phyloP scores from a whole-genome alignment of 148 eudicot genomes.

The Amaranthus cruentus region DNA sequence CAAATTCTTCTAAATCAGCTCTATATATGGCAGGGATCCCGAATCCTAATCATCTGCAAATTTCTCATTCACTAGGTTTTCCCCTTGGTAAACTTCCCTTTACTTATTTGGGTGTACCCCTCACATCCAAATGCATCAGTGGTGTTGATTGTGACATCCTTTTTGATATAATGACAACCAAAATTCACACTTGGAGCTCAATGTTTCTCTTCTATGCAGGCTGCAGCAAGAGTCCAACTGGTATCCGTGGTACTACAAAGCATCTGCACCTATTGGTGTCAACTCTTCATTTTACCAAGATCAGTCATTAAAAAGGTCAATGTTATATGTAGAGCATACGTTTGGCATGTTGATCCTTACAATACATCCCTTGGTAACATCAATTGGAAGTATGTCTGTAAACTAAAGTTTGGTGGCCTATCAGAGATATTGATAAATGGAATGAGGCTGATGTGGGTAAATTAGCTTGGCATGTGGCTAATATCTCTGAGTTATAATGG shows the following conservation, averaged over 20 bases:
- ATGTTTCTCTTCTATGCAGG: background rate
- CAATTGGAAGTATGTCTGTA: background rate
- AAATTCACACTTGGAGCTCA: background rate
- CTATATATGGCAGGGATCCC: background rate
- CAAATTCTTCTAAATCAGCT: background rate
- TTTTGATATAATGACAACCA: background rate
- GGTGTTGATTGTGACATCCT: background rate
- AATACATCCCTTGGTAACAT: background rate
- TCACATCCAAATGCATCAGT: background rate
- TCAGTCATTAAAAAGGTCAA: background rate
- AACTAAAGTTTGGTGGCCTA: background rate
- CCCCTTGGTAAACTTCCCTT: background rate
- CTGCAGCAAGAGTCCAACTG: background rate
- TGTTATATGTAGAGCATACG: background rate
- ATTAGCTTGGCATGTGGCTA: background rate
- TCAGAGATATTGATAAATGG: background rate
- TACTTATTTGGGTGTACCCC: background rate
- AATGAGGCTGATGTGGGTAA: background rate
- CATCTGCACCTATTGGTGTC: background rate
- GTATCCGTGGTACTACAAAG: background rate
- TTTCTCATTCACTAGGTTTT: background rate
- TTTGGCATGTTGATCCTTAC: background rate
- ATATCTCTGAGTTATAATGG: background rate
- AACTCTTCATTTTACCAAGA: background rate
- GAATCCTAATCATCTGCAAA: background rate